Evolutionary conservation across 2,329 filamentous ascomycete genomes (phyloP).

Genomic region (Ophiostoma pallidulum): DNA sequence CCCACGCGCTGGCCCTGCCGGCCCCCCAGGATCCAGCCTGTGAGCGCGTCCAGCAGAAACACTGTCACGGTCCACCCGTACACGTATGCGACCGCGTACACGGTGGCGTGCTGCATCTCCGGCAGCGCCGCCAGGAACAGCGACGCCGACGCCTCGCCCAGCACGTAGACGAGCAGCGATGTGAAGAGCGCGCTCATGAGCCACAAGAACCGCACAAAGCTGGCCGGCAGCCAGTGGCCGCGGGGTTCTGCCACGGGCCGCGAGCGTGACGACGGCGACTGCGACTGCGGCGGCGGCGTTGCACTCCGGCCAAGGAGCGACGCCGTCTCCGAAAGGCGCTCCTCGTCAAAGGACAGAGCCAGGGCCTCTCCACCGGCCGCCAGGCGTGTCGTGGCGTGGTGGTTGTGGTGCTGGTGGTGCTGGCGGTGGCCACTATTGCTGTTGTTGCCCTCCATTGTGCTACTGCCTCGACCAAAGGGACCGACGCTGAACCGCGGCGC

Average conservation of each 20-base stretch:
- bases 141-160: constrained; percentile 61
- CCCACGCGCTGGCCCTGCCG: constrained; percentile 57
- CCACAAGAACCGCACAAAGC: constrained; percentile 61
- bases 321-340: not conserved
- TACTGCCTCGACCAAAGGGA: not conserved
- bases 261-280: not conserved
- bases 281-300: constrained; percentile 26
- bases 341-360: not conserved
- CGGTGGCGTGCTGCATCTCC: constrained; percentile 40
- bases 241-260: constrained; percentile 23
- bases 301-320: constrained; percentile 25
- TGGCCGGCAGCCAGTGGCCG: constrained; percentile 51
- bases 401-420: too few relatives aligned
- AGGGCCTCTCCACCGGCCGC: too few relatives aligned
- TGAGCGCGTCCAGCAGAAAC: constrained; percentile 53
- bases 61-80: constrained; percentile 62
- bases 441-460: not conserved
- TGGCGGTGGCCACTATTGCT: not conserved
- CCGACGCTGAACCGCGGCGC: not conserved
- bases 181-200: constrained; percentile 56
- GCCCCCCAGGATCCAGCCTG: constrained; percentile 57
- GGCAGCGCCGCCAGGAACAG: constrained; percentile 58
- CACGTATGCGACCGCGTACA: constrained; percentile 60
- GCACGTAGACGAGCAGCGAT: constrained; percentile 53
- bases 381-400: too few relatives aligned